These are phyloP conservation scores for Podaxis carcinomalis DNA, from an alignment of 768 basidiomycete genomes.

Conservation along the genomic window DNA sequence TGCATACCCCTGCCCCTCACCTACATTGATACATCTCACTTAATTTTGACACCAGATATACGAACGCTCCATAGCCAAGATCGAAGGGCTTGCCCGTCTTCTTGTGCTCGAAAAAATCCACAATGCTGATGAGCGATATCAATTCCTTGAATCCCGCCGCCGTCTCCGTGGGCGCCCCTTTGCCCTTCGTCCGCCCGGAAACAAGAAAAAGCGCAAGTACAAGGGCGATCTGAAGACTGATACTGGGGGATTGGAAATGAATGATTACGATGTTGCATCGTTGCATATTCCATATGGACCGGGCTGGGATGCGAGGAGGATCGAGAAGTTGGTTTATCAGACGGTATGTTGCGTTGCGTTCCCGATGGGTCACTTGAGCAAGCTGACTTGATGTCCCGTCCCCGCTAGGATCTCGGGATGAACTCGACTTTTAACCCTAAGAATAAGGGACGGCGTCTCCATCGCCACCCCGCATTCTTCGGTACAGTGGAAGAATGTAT, in stretches of 20 bases:
- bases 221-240: constrained; percentile 55
- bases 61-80: constrained; percentile 52
- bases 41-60: constrained; percentile 37
- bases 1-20: constrained; percentile 10
- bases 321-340: constrained; percentile 54
- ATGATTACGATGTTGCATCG: constrained; percentile 50
- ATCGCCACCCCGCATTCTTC: constrained; percentile 63
- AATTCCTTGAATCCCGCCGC: constrained; percentile 46
- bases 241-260: constrained; percentile 46
- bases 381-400: background rate
- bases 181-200: constrained; percentile 22
- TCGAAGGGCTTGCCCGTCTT: constrained; percentile 58
- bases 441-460: constrained; percentile 54
- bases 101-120: constrained; percentile 59
- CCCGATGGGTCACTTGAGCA: background rate
- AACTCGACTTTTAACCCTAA: constrained; percentile 62
- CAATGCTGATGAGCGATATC: constrained; percentile 35
- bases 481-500: constrained; percentile 53
- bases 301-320: constrained; percentile 51
- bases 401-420: constrained; percentile 48
- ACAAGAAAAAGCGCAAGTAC: constrained; percentile 33
- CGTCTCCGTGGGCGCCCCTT: constrained; percentile 46
- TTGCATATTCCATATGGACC: constrained; percentile 62
- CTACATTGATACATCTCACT: background rate
- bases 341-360: constrained; percentile 34